Evolutionary conservation across 495 filamentous ascomycete genomes (phyloP).

Genomic region (Hypoxylon rickii): DNA sequence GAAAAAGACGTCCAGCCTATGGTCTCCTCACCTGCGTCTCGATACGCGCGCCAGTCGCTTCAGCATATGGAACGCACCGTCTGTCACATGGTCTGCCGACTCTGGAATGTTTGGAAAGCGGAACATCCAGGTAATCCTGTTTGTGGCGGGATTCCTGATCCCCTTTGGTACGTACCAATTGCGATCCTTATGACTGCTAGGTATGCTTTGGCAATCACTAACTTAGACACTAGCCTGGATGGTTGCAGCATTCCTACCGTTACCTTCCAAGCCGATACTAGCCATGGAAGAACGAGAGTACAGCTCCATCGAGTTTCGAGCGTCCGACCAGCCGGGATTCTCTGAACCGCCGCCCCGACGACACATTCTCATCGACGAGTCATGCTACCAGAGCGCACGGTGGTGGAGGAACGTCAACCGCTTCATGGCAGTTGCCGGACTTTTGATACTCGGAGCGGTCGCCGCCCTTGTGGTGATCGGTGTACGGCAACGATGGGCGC

Average conservation of each 20-base stretch:
- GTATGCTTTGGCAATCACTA: slow-evolving; percentile 3
- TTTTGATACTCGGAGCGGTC: slow-evolving; percentile 76
- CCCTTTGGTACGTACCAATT: slow-evolving; percentile 67
- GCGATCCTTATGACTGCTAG: neutral
- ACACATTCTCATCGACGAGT: slow-evolving; percentile 59
- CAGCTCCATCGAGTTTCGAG: slow-evolving; percentile 28
- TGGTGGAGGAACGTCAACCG: slow-evolving; percentile 96
- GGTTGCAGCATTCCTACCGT: slow-evolving; percentile 77
- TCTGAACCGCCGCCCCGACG: slow-evolving; percentile 4
- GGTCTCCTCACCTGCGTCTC: slow-evolving; percentile 74
- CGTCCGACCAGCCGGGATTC: slow-evolving; percentile 42
- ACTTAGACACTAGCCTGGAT: slow-evolving; percentile 68
- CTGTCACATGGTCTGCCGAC: slow-evolving; percentile 65
- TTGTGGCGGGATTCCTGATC: slow-evolving; percentile 84
- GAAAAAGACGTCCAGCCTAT: slow-evolving; percentile 61
- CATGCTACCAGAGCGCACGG: slow-evolving; percentile 75
- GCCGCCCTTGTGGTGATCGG: slow-evolving; percentile 68
- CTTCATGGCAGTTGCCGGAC: slow-evolving; percentile 78
- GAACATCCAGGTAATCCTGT: slow-evolving; percentile 84
- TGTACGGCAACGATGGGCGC: slow-evolving; percentile 45
- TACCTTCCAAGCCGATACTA: slow-evolving; percentile 62
- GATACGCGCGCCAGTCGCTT: slow-evolving; percentile 62
- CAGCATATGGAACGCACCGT: slow-evolving; percentile 71
- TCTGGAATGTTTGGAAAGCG: slow-evolving; percentile 65
- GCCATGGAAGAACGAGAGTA: slow-evolving; percentile 49